A percentile compares a stretch with the other conserved stretches of the same genome.
These are phyloP conservation scores for Colletotrichum liaoningense DNA, from an alignment of 2,329 filamentous ascomycete genomes.

Conservation along the genomic window DNA sequence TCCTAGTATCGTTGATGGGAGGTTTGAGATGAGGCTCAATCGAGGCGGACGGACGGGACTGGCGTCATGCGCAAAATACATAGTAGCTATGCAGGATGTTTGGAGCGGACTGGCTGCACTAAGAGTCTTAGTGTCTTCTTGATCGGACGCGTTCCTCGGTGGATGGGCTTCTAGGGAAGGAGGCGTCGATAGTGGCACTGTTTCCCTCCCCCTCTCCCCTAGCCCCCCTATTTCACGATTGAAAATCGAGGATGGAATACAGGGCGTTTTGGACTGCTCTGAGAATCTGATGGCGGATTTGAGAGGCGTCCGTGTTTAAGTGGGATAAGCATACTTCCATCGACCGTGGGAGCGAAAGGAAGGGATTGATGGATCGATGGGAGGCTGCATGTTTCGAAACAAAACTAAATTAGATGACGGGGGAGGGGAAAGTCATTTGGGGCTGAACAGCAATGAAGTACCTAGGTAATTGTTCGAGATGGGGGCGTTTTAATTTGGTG, in stretches of 20 bases:
- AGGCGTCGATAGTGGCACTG: background rate
- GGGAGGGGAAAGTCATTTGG: background rate
- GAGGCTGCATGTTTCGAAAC: slow-evolving; percentile 29
- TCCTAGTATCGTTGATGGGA: background rate
- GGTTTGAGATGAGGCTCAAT: background rate
- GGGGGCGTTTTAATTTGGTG: too few relatives aligned
- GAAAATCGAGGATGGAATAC: too few relatives aligned
- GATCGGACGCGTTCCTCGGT: background rate
- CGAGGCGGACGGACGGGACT: background rate
- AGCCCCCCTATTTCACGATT: background rate
- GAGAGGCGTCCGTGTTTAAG: background rate
- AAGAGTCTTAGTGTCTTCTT: background rate
- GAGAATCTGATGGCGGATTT: background rate
- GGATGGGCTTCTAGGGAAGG: background rate
- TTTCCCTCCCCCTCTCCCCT: background rate
- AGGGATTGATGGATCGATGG: background rate
- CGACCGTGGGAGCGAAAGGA: background rate
- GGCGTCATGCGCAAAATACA: background rate
- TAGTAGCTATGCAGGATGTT: background rate
- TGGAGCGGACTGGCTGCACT: background rate
- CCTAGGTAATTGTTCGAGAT: too few relatives aligned
- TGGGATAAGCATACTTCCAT: background rate
- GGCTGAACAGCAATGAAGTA: background rate
- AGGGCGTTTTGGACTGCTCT: background rate
- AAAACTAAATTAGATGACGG: background rate